Evolutionary conservation across 108 stramenopile species (phyloP).

Genomic region (Stephanodiscus triporus): DNA sequence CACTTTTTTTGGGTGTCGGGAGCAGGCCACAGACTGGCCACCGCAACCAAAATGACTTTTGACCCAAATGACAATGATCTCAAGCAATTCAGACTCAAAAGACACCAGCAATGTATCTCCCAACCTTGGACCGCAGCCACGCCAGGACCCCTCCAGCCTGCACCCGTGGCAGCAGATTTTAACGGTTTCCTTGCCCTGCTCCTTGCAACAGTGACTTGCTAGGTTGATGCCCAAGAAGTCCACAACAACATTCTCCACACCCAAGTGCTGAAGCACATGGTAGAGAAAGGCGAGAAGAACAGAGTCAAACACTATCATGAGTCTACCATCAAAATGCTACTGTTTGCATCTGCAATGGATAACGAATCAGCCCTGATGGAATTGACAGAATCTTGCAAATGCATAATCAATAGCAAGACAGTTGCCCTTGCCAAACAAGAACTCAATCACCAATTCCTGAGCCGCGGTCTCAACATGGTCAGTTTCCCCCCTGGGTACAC

Average conservation of each 20-base stretch:
- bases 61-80: not conserved
- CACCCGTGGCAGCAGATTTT: not conserved
- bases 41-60: not conserved
- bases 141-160: not conserved
- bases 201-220: not conserved
- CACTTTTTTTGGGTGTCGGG: not conserved
- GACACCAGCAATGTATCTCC: not conserved
- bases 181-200: not conserved
- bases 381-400: not conserved
- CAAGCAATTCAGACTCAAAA: not conserved
- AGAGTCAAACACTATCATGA: not conserved
- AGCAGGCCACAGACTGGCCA: not conserved
- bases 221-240: no score
- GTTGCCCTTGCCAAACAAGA: no score
- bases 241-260: not conserved
- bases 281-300: not conserved
- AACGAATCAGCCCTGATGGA: not conserved
- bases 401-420: not conserved
- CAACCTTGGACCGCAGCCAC: not conserved
- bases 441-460: not conserved
- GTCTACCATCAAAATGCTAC: not conserved
- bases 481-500: not conserved
- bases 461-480: not conserved
- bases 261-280: not conserved
- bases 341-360: not conserved